Percentiles rank a stretch among this genome's conserved stretches.
Conservation (phyloP, 2,329 filamentous ascomycete genomes). For the Penicillium sclerotiorum region DNA sequence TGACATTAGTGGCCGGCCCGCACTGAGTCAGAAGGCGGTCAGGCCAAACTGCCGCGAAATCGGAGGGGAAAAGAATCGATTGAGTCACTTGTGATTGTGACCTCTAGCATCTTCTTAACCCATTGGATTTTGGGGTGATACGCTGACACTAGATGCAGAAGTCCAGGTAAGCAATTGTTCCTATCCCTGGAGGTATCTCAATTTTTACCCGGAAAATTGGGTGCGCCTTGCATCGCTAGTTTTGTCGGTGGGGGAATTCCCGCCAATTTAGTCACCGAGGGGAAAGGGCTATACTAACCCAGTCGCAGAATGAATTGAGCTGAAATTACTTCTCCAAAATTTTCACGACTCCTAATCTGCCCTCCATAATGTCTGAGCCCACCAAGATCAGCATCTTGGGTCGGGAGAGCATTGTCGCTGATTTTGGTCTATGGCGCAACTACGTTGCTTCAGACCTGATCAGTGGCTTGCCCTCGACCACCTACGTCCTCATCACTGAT, state of each 20-base stretch:
- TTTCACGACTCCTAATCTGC: slow-evolving; percentile 10
- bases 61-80: slow-evolving; percentile 25
- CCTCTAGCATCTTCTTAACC: slow-evolving; percentile 17
- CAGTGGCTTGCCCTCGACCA: slow-evolving; percentile 75
- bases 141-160: slow-evolving; percentile 12
- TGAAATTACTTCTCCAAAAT: slow-evolving; percentile 14
- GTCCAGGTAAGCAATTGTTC: slow-evolving; percentile 16
- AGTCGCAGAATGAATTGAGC: slow-evolving; percentile 29
- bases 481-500: slow-evolving; percentile 95
- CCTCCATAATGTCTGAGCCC: slow-evolving; percentile 44
- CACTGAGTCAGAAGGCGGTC: slow-evolving; percentile 26
- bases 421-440: slow-evolving; percentile 84
- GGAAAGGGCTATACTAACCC: slow-evolving; percentile 16
- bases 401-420: slow-evolving; percentile 86
- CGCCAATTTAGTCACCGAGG: slow-evolving; percentile 9
- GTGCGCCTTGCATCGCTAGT: slow-evolving; percentile 22
- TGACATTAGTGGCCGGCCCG: slow-evolving; percentile 7
- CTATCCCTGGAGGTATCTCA: not conserved
- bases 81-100: slow-evolving; percentile 19
- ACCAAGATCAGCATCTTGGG: slow-evolving; percentile 79
- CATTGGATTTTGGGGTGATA: slow-evolving; percentile 12
- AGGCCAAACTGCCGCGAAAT: slow-evolving; percentile 23
- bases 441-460: slow-evolving; percentile 83
- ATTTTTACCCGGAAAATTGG: slow-evolving; percentile 6
- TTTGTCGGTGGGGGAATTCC: slow-evolving; percentile 19